A percentile compares a stretch with the other conserved stretches of the same genome.
Evolutionary conservation across 192 early-diverging fungal genomes (phyloP).

Genomic region (Lunasporangiospora selenospora): DNA sequence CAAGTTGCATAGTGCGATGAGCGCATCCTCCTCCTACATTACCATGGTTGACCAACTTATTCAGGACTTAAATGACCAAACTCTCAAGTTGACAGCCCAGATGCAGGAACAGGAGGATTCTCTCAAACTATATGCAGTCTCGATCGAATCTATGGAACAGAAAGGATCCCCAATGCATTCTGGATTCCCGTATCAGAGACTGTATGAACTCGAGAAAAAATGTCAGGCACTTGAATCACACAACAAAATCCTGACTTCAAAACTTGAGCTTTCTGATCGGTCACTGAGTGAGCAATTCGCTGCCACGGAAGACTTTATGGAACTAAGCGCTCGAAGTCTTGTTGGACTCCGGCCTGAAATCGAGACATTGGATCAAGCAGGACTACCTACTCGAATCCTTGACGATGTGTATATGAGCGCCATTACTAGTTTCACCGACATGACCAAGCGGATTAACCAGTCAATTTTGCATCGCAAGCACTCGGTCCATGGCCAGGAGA

Average conservation of each 20-base stretch:
- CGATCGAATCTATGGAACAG: constrained; percentile 27
- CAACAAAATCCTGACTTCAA: constrained; percentile 38
- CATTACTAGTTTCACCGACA: constrained; percentile 39
- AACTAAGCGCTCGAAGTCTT: constrained; percentile 30
- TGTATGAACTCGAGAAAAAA: constrained; percentile 44
- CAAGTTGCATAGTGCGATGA: constrained; percentile 16
- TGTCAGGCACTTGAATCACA: constrained; percentile 35
- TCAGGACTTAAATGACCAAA: constrained; percentile 12
- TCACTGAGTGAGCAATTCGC: constrained; percentile 31
- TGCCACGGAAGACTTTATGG: constrained; percentile 44
- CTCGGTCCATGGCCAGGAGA: no score
- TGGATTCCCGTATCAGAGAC: constrained; percentile 23
- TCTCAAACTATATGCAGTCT: constrained; percentile 31
- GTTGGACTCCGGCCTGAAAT: constrained; percentile 33
- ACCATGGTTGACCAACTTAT: constrained; percentile 32
- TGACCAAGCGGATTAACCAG: constrained; percentile 25
- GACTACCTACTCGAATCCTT: constrained; percentile 16
- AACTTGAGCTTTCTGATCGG: constrained; percentile 21
- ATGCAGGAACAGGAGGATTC: constrained; percentile 41
- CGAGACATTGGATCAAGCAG: constrained; percentile 27
- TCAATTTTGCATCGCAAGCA: no score
- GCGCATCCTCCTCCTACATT: constrained; percentile 27
- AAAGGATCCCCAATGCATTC: constrained; percentile 5
- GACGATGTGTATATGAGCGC: constrained; percentile 42
- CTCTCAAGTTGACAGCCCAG: constrained; percentile 1